Evolutionary conservation across 2,329 filamentous ascomycete genomes (phyloP).

Genomic region (Cordyceps tenuipes): DNA sequence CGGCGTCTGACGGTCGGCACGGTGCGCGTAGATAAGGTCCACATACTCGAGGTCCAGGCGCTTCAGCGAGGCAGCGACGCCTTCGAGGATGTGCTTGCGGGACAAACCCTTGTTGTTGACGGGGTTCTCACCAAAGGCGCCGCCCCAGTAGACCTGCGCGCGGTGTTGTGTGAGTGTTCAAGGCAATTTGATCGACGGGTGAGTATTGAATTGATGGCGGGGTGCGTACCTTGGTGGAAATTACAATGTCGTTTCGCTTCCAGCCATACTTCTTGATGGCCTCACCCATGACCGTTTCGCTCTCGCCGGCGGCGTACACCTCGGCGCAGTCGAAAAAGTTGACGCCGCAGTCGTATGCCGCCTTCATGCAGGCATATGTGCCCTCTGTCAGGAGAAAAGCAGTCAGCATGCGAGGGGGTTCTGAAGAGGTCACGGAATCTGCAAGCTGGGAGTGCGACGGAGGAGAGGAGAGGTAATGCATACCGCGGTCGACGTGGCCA

Average conservation of each 20-base stretch:
- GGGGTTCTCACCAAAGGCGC: constrained; percentile 48
- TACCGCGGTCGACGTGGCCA: constrained; percentile 61
- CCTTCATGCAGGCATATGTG: constrained; percentile 52
- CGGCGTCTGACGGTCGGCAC: constrained; percentile 57
- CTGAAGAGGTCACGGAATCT: not conserved
- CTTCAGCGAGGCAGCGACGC: constrained; percentile 49
- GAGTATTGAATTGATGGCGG: not conserved
- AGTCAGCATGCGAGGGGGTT: constrained; percentile 10
- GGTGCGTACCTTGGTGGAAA: constrained; percentile 46
- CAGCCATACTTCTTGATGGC: constrained; percentile 52
- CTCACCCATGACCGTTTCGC: constrained; percentile 54
- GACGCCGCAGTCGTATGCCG: constrained; percentile 50
- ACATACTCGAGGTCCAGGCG: constrained; percentile 53
- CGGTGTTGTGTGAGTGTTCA: not conserved
- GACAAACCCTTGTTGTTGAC: constrained; percentile 61
- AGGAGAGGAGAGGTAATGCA: constrained; percentile 13
- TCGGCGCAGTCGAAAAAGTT: constrained; percentile 59
- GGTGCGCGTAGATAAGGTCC: constrained; percentile 61
- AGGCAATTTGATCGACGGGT: not conserved
- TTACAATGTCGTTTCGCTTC: constrained; percentile 53
- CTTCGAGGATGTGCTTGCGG: constrained; percentile 63
- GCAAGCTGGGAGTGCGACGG: not conserved
- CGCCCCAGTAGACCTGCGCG: constrained; percentile 54
- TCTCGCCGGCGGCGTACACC: constrained; percentile 49
- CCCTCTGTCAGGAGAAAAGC: constrained; percentile 21